Base-by-base conservation (phyloP, 192 early-diverging fungal species). In the Chytriomyces hyalinus region DNA sequence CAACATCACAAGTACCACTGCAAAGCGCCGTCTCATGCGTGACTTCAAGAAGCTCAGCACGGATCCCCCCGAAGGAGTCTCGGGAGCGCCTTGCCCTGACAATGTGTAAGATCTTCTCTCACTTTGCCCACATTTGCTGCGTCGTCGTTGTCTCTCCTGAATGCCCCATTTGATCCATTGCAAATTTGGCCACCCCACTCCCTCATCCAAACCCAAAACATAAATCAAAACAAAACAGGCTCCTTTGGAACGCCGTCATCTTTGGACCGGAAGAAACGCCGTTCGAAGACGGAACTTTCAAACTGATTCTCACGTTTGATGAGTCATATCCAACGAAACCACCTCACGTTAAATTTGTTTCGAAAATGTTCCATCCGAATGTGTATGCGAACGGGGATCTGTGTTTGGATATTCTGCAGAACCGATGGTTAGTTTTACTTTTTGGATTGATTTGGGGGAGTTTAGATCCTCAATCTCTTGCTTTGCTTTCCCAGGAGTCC, bases 261-360 rank as follows among this genome's bases (percentile, higher is more conserved):
- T 99, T 99, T 84, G 97, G 81, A 22, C 83, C 79, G 80, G 93
- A 91, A 43, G 97, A 97, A 49, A 99, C 97, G 26, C 95, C 97
- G 5, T 99, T 99, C 80, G 96, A 99, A 81, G 97, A 98, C 80
- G 87, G 87, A 28, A 97, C 96, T 0, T 99, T 99, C 86, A 98
- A 97, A 77, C 84, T 99, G 5, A 85, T 92, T 4, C 87, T 99
- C 5, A 92, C 91, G 45, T 99, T 99, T 84, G 97, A 99, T 78
- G 97, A 99, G 82, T 91, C 92, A 48, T 99, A 99, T 79, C 96
- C 97, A 6, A 99, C 96, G 81, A 98, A 97, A 80, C 96, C 97
- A 73, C 97, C 97, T 61, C 89, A 90, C 65, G 97, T 99, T 8
- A 92, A 91, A 73, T 99, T 99, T 81, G 91, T 95, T 11, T 92